These are phyloP conservation scores for Tricholoma matsutake DNA, from an alignment of 768 basidiomycete species.

Conservation along the genomic window DNA sequence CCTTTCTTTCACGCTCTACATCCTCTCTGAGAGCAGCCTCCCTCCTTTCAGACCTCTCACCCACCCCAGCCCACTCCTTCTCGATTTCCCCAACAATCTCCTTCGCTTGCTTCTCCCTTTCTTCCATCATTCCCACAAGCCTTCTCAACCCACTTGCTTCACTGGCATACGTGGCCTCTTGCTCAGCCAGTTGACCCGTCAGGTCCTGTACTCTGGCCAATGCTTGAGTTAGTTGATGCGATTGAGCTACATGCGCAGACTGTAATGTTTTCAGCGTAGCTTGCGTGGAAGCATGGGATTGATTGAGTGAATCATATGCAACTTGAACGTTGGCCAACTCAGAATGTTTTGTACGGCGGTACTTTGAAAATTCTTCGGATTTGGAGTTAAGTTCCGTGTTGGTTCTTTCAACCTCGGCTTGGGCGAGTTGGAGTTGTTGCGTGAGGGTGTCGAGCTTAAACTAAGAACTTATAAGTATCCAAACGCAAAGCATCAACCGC, in stretches of 20 bases:
- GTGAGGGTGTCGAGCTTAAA: slow-evolving; percentile 84
- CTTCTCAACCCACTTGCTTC: slow-evolving; percentile 75
- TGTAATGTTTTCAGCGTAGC: slow-evolving; percentile 72
- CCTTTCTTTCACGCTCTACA: slow-evolving; percentile 65
- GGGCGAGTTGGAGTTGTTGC: slow-evolving; percentile 77
- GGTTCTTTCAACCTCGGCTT: slow-evolving; percentile 71
- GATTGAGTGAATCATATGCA: slow-evolving; percentile 67
- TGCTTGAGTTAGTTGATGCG: slow-evolving; percentile 74
- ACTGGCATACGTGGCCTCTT: slow-evolving; percentile 76
- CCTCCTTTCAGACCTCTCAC: slow-evolving; percentile 63
- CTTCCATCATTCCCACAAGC: slow-evolving; percentile 82
- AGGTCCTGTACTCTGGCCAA: slow-evolving; percentile 73
- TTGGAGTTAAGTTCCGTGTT: slow-evolving; percentile 66
- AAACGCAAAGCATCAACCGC: neutral
- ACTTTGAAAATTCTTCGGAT: slow-evolving; percentile 80
- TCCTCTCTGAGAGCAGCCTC: slow-evolving; percentile 69
- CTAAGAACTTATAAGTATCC: slow-evolving; percentile 33
- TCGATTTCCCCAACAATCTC: slow-evolving; percentile 81
- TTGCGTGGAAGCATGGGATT: slow-evolving; percentile 64
- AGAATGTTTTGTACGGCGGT: slow-evolving; percentile 76
- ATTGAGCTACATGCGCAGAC: slow-evolving; percentile 65
- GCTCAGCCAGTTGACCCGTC: slow-evolving; percentile 75
- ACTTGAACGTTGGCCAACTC: slow-evolving; percentile 76
- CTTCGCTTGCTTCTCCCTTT: slow-evolving; percentile 82
- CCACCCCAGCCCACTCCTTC: slow-evolving; percentile 73